These are phyloP conservation scores for Penicillium maclennaniae DNA, from an alignment of 495 filamentous ascomycete genomes.

Conservation along the genomic window DNA sequence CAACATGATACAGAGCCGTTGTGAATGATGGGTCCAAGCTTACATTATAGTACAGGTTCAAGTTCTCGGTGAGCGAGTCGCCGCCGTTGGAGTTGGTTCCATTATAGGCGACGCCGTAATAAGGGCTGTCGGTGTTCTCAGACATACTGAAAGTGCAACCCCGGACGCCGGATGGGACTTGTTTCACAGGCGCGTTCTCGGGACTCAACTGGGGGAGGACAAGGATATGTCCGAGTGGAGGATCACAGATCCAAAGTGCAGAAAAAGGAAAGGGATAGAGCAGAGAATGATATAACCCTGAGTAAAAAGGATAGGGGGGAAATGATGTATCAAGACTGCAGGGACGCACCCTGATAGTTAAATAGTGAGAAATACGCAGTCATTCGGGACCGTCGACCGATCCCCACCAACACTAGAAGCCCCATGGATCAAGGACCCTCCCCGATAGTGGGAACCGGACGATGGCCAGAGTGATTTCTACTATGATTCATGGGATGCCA, in stretches of 20 bases:
- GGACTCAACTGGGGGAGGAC: neutral
- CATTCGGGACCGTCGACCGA: constrained; percentile 1
- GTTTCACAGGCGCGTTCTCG: constrained; percentile 1
- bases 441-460: constrained; percentile 19
- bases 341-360: constrained; percentile 23
- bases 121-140: neutral
- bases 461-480: constrained; percentile 24
- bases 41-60: constrained; percentile 83
- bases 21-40: neutral
- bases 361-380: constrained; percentile 16
- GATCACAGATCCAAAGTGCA: neutral
- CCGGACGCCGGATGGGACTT: neutral
- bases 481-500: constrained; percentile 22
- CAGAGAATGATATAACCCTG: neutral
- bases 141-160: constrained; percentile 28
- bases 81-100: constrained; percentile 62
- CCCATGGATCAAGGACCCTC: constrained; percentile 20
- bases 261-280: neutral
- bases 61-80: constrained; percentile 66
- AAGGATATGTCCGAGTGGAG: neutral
- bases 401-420: constrained; percentile 24
- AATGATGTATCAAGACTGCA: constrained; percentile 25
- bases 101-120: constrained; percentile 56
- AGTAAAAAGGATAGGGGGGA: constrained; percentile 1
- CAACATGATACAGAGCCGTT: neutral